Percentiles rank a stretch among this genome's conserved stretches.
Evolutionary conservation across 139 green algal genomes (phyloP).

Genomic region (Microglena sp.): DNA sequence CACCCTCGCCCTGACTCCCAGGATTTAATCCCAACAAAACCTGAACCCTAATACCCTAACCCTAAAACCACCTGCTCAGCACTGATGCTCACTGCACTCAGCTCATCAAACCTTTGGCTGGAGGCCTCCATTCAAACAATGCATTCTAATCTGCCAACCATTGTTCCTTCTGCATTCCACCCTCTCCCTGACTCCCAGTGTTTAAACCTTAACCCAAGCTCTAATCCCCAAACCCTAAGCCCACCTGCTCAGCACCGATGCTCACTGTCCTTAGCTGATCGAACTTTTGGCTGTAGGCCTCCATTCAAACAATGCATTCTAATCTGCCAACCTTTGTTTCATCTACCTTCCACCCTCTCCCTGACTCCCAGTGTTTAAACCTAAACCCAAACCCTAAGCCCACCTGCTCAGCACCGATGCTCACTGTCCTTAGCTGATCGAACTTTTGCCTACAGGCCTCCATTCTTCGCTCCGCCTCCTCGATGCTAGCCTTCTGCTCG

Average conservation of each 20-base stretch:
- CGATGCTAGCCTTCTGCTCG: conserved; percentile 17
- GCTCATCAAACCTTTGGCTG: background rate
- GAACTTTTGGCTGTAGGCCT: background rate
- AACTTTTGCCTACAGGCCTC: conserved; percentile 41
- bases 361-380: too few relatives aligned
- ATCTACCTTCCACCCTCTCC: too few relatives aligned
- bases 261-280: background rate
- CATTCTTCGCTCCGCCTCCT: conserved; percentile 38
- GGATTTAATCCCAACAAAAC: too few relatives aligned
- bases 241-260: background rate
- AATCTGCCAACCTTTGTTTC: background rate
- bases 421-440: conserved; percentile 47
- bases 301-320: background rate
- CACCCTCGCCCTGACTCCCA: too few relatives aligned
- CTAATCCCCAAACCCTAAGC: background rate
- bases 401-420: conserved; percentile 57
- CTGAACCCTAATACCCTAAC: too few relatives aligned
- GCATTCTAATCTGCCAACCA: background rate
- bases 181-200: too few relatives aligned
- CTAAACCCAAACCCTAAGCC: too few relatives aligned
- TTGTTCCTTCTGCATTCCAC: too few relatives aligned
- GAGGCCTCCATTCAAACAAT: background rate
- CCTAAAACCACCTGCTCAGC: background rate
- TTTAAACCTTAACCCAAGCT: too few relatives aligned
- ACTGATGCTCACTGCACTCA: background rate